A percentile compares a stretch with the other conserved stretches of the same genome.
Evolutionary conservation across 2,329 filamentous ascomycete genomes (phyloP).

Genomic region (Trichoderma hamatum): DNA sequence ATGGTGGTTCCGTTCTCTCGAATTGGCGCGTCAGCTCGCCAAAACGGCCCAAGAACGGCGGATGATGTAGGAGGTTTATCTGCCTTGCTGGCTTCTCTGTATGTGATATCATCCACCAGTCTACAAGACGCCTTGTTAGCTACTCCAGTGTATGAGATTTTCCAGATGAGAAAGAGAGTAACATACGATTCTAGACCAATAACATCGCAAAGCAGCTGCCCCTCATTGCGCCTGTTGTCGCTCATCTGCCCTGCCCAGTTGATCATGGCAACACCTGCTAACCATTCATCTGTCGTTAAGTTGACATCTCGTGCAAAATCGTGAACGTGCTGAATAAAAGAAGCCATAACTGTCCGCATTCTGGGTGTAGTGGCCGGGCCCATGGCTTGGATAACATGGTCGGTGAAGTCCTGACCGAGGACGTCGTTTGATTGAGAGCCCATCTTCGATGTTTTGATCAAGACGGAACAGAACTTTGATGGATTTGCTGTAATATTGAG

Average conservation of each 20-base stretch:
- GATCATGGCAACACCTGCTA: slow-evolving; percentile 64
- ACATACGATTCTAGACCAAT: slow-evolving; percentile 70
- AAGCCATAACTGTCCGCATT: slow-evolving; percentile 67
- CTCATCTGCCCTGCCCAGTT: slow-evolving; percentile 69
- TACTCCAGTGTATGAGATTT: background rate
- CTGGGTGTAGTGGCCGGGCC: slow-evolving; percentile 71
- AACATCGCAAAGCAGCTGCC: slow-evolving; percentile 72
- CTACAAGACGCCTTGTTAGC: slow-evolving; percentile 33
- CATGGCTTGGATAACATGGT: slow-evolving; percentile 72
- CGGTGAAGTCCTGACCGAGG: slow-evolving; percentile 63
- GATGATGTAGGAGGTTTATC: slow-evolving; percentile 64
- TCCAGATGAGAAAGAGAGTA: background rate
- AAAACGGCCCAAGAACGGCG: slow-evolving; percentile 84
- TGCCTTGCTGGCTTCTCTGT: slow-evolving; percentile 54
- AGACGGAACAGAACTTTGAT: background rate
- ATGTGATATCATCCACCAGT: slow-evolving; percentile 80
- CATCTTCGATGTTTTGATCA: background rate
- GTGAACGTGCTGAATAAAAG: slow-evolving; percentile 74
- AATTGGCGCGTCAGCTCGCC: slow-evolving; percentile 71
- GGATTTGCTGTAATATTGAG: background rate
- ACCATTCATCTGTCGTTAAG: slow-evolving; percentile 80
- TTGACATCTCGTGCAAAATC: slow-evolving; percentile 80
- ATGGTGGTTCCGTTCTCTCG: slow-evolving; percentile 72
- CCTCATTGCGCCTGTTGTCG: slow-evolving; percentile 70
- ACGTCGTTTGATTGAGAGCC: slow-evolving; percentile 28